Percentiles rank a stretch among this genome's conserved stretches.
phyloP scores from a whole-genome alignment of 164 flowering plant species.

The Tetracentron sinense region DNA sequence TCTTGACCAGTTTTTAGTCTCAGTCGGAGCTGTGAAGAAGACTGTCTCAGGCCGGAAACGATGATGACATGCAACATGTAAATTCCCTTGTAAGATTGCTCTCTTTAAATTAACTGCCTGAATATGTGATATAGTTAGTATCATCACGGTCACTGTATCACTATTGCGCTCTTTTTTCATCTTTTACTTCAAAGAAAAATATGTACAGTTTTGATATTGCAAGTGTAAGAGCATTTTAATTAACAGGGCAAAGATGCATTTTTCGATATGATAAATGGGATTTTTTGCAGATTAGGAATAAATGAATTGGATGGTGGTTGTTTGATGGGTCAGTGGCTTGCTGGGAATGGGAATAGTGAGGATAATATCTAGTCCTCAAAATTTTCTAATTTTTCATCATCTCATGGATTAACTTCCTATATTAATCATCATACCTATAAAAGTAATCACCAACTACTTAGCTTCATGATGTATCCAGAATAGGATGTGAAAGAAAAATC shows the following conservation, averaged over 20 bases:
- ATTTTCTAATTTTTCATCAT: no score
- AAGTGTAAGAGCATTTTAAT: neutral
- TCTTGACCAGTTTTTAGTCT: conserved; percentile 84
- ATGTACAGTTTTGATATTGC: neutral
- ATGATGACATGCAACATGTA: conserved; percentile 9
- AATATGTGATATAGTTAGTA: neutral
- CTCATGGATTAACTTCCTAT: no score
- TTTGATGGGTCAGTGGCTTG: no score
- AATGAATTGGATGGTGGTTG: neutral
- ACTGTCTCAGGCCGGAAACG: conserved; percentile 80
- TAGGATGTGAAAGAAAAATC: no score
- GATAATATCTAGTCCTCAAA: no score
- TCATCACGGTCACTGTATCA: neutral
- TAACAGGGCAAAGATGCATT: neutral
- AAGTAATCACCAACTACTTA: no score
- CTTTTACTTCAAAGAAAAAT: neutral
- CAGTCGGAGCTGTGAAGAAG: conserved; percentile 89
- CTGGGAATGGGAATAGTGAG: no score
- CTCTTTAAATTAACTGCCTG: neutral
- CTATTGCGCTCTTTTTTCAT: neutral
- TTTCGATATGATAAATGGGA: neutral
- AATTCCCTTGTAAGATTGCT: neutral
- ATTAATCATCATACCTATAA: no score
- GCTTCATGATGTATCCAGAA: no score
- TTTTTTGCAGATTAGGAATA: neutral